Evolutionary conservation across 805 yeast species (phyloP), one percentile per base, ranked within the genome.

Genomic region (Teunomyces kruisii): DNA sequence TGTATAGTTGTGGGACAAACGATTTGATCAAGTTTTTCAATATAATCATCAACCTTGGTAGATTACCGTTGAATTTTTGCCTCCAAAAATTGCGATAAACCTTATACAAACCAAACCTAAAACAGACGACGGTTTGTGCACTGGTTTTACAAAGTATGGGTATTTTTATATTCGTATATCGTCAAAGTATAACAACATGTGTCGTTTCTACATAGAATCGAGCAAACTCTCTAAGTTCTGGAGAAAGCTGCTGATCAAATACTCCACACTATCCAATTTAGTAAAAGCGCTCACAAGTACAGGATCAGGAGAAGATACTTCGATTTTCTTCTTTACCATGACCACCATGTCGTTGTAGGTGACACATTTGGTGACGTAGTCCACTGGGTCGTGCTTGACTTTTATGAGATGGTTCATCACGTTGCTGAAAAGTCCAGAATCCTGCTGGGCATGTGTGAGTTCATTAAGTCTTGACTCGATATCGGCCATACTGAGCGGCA

Each of bases 261-360:
- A 74, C 57, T 84, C 88, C 32, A 85, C 62, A 37, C 83, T 78
- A 44, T 76, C 84, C 48, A 86, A 66, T 55, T 85, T 85, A 4
- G 86, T 76, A 50, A 80, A 75, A 1, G 83, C 75, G 40, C 85
- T 78, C 31, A 84, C 68, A 43, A 86, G 59, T 7, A 79, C 72
- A 2, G 91, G 91, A 54, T 86, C 92, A 17, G 86, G 82, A 3
- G 84, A 76, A 22, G 80, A 74, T 3, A 83, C 81, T 47, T 80
- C 81, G 16, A 82, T 65, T 45, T 79, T 81, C 47, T 78, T 83
- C 48, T 68, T 65, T 19, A 84, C 81, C 56, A 80, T 79, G 19
- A 84, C 90, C 36, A 84, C 88, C 51, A 67, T 70, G 33, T 70
- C 67, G 46, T 77, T 67, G 58, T 76, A 84, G 0, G 90, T 49